phyloP scores from a whole-genome alignment of 345 rosid genomes.

The Corchorus capsularis region DNA sequence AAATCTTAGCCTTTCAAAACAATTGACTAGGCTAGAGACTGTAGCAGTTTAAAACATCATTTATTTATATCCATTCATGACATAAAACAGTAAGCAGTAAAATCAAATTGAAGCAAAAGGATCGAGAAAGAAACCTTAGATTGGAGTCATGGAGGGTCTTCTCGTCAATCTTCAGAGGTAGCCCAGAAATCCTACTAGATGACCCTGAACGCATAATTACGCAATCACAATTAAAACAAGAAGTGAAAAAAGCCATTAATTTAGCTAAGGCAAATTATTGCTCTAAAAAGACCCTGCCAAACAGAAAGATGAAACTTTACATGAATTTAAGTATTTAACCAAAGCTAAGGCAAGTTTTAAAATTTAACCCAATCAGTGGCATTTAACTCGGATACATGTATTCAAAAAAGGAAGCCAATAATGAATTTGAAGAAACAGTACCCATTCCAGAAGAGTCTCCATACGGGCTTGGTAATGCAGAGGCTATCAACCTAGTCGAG shows the following conservation, averaged over 20 bases:
- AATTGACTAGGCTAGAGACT: not conserved
- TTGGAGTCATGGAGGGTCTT: constrained; percentile 1
- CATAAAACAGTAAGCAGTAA: not conserved
- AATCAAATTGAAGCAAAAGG: not conserved
- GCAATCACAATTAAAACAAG: not conserved
- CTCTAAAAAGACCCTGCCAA: not conserved
- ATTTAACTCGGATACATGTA: not conserved
- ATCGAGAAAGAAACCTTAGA: constrained; percentile 14
- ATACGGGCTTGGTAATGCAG: constrained; percentile 11
- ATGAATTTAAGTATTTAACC: not conserved
- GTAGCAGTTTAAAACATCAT: not conserved
- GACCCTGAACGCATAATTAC: constrained; percentile 1
- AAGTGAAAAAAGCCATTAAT: not conserved
- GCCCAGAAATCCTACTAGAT: constrained; percentile 11
- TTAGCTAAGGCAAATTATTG: not conserved
- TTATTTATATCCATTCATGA: not conserved
- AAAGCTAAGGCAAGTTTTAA: not conserved
- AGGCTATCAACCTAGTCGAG: constrained; percentile 6
- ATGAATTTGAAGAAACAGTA: constrained; percentile 3
- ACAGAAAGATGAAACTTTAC: not conserved
- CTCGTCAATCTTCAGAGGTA: not conserved
- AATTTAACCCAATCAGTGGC: not conserved
- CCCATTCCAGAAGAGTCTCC: constrained; percentile 16
- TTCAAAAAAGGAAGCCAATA: not conserved
- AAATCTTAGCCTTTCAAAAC: not conserved